Conservation (phyloP, 2,329 filamentous ascomycete genomes). For the Paracamarosporium sp. region DNA sequence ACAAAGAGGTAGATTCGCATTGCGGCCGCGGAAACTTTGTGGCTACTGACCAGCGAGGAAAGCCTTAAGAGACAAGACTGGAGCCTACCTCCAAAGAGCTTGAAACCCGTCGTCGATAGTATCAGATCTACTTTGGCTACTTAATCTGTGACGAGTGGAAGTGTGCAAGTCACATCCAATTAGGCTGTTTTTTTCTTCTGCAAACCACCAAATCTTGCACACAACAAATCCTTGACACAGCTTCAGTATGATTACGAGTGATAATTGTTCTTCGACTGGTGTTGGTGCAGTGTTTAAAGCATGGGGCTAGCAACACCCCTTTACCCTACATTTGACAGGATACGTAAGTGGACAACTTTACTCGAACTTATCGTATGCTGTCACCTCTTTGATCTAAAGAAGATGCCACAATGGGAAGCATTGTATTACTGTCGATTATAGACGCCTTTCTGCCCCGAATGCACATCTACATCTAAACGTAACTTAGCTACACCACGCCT, state of each 20-base stretch:
- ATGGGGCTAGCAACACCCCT: not conserved
- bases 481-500: too few species aligned
- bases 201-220: too few species aligned
- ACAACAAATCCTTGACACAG: too few species aligned
- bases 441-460: not conserved
- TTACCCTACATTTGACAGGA: not conserved
- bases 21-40: conserved; percentile 51
- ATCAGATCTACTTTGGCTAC: conserved; percentile 20
- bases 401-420: not conserved
- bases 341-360: not conserved
- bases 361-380: not conserved
- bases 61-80: conserved; percentile 44
- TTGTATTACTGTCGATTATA: not conserved
- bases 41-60: conserved; percentile 44
- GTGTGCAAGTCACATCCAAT: not conserved
- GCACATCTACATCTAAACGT: too few species aligned
- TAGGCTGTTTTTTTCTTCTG: too few species aligned
- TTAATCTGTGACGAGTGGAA: not conserved
- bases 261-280: too few species aligned
- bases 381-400: not conserved
- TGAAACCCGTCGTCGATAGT: conserved; percentile 37
- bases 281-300: not conserved
- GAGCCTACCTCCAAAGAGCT: conserved; percentile 39
- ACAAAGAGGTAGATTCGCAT: conserved; percentile 35
- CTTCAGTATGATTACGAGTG: too few species aligned